Evolutionary conservation across 75 land plant species (phyloP).

Genomic region (Adiantum capillusveneris): DNA sequence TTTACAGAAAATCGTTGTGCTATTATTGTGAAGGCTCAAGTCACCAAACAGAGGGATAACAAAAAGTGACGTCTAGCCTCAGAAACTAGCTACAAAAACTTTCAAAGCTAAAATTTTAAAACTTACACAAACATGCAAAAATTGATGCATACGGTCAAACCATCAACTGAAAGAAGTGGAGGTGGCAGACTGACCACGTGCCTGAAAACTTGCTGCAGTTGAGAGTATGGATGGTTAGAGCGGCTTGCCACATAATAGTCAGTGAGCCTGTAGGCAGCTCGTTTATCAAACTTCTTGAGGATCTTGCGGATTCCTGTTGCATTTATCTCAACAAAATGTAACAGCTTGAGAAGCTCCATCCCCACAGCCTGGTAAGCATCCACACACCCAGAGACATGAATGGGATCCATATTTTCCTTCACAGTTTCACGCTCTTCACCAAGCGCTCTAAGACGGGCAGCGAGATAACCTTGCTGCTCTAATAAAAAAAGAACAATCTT

Average conservation of each 20-base stretch:
- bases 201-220: conserved; percentile 41
- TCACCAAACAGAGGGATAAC: no score
- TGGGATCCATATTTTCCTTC: background rate
- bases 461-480: conserved; percentile 77
- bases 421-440: conserved; percentile 38
- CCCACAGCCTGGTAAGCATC: conserved; percentile 24
- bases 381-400: conserved; percentile 13
- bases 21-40: no score
- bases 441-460: conserved; percentile 43
- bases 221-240: conserved; percentile 47
- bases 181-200: conserved; percentile 29
- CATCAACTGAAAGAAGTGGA: background rate
- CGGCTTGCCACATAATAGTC: conserved; percentile 42
- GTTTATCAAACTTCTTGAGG: conserved; percentile 41
- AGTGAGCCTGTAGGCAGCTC: conserved; percentile 27
- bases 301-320: conserved; percentile 37
- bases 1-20: no score
- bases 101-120: no score
- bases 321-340: conserved; percentile 37
- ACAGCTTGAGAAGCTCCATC: conserved; percentile 26
- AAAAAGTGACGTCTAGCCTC: no score
- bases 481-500: conserved; percentile 76
- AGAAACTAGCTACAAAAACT: no score
- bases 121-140: background rate
- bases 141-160: background rate